A percentile compares a stretch with the other conserved stretches of the same genome.
Conservation (phyloP, 345 rosid species). For the Lepidium didymum region DNA sequence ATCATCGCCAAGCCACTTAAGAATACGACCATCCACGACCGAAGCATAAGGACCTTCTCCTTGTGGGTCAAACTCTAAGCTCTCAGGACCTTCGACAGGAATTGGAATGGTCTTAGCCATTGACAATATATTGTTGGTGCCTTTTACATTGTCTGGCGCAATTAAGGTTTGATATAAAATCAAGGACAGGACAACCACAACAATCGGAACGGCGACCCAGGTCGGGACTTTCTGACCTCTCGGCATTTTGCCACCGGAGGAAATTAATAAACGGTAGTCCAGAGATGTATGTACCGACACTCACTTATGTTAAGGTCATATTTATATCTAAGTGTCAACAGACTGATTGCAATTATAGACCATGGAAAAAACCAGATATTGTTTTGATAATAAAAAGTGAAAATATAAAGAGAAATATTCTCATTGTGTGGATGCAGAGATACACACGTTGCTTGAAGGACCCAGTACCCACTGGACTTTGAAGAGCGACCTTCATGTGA, state of each 20-base stretch:
- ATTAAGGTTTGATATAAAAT: neutral
- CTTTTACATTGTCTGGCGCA: neutral
- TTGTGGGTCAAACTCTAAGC: constrained; percentile 11
- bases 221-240: neutral
- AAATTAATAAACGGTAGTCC: neutral
- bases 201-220: neutral
- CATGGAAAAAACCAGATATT: too few relatives aligned
- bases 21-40: constrained; percentile 13
- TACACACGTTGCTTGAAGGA: too few relatives aligned
- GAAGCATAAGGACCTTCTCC: constrained; percentile 26
- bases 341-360: too few relatives aligned
- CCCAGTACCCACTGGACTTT: too few relatives aligned
- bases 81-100: constrained; percentile 19
- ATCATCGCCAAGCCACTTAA: constrained; percentile 21
- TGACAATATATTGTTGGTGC: neutral
- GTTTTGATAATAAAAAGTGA: too few relatives aligned
- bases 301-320: too few relatives aligned
- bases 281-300: neutral
- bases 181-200: neutral
- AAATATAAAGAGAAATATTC: too few relatives aligned
- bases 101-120: constrained; percentile 2
- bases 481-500: too few relatives aligned
- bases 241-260: neutral
- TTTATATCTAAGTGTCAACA: too few relatives aligned
- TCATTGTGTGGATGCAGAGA: too few relatives aligned